phyloP scores from a whole-genome alignment of 2,329 filamentous ascomycete species.

The Aspergillus nomiae region DNA sequence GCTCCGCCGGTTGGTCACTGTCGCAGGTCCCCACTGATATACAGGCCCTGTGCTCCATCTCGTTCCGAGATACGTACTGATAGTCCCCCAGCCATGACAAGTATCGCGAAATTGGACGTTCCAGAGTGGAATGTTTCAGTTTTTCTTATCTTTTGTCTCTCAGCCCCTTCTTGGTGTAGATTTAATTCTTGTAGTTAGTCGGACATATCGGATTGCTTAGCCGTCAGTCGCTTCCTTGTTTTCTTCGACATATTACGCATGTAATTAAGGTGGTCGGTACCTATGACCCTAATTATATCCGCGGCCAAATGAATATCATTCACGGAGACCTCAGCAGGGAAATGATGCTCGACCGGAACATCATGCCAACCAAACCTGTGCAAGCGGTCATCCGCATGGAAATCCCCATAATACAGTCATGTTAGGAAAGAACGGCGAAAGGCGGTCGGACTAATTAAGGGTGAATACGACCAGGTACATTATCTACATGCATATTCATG shows the following conservation, averaged over 20 bases:
- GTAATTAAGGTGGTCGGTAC: too few species aligned
- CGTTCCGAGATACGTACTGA: slow-evolving; percentile 1
- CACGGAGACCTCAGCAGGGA: neutral
- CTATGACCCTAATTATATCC: neutral
- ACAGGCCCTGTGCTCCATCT: neutral
- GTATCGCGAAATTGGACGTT: neutral
- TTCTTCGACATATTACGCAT: neutral
- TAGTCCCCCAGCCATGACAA: neutral
- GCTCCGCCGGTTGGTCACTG: neutral
- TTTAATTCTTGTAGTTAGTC: neutral
- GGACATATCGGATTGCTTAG: too few species aligned
- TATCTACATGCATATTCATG: neutral
- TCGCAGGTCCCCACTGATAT: neutral
- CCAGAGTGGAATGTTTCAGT: slow-evolving; percentile 1
- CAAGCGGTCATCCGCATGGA: neutral
- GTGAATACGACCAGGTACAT: neutral
- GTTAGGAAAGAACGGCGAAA: neutral
- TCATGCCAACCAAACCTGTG: neutral
- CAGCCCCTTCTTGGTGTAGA: neutral
- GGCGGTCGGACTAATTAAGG: neutral
- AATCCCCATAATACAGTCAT: neutral
- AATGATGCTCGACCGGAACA: neutral
- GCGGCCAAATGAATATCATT: neutral
- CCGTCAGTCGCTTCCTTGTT: neutral
- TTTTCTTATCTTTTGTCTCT: neutral